Percentiles rank a stretch among this genome's conserved stretches.
Evolutionary conservation across 1,139 yeast species (phyloP).

Genomic region (Debaryomyces sp.): DNA sequence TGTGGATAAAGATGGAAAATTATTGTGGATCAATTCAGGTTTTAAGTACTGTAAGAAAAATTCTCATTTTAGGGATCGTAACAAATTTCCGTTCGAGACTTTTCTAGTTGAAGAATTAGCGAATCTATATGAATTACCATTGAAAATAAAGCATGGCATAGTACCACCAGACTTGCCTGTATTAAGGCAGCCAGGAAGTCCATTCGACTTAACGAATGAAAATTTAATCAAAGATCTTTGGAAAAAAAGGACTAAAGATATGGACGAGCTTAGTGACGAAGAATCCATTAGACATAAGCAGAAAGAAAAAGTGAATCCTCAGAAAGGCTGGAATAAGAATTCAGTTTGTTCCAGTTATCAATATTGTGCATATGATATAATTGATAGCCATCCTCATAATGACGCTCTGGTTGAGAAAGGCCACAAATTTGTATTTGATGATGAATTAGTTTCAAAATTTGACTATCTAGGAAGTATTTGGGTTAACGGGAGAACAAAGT

Average conservation of each 20-base stretch:
- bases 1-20: conserved; percentile 45
- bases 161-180: conserved; percentile 57
- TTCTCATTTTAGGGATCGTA: conserved; percentile 31
- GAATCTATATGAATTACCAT: conserved; percentile 43
- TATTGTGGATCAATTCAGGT: conserved; percentile 73
- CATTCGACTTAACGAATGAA: conserved; percentile 32
- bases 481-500: conserved; percentile 29
- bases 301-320: conserved; percentile 42
- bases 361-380: conserved; percentile 61
- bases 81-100: conserved; percentile 34
- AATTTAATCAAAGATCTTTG: conserved; percentile 22
- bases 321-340: conserved; percentile 61
- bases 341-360: conserved; percentile 54
- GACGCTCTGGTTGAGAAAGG: conserved; percentile 25
- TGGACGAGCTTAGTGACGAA: conserved; percentile 34
- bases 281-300: conserved; percentile 23
- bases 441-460: conserved; percentile 17
- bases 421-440: conserved; percentile 25
- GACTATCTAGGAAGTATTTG: conserved; percentile 43
- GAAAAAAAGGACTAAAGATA: conserved; percentile 33
- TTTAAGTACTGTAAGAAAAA: conserved; percentile 61
- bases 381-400: conserved; percentile 40
- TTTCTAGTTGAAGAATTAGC: conserved; percentile 29
- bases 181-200: conserved; percentile 36
- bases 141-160: conserved; percentile 51